phyloP scores from a whole-genome alignment of 2,329 filamentous ascomycete genomes.

The Venturia asperata region DNA sequence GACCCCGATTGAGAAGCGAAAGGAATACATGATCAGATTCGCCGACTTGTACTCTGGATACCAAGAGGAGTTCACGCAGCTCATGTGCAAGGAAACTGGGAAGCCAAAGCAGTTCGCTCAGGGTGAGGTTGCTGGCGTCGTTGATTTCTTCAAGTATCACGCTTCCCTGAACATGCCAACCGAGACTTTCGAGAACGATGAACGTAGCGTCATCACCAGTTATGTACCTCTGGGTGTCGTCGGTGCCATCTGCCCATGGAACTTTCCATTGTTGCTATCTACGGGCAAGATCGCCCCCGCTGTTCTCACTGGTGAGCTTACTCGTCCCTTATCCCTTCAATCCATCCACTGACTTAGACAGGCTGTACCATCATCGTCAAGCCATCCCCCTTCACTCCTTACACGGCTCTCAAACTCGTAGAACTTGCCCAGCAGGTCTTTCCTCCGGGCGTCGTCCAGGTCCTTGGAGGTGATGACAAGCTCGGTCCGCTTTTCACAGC shows the following conservation, averaged over 20 bases:
- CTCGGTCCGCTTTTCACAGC: conserved; percentile 53
- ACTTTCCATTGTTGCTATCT: conserved; percentile 48
- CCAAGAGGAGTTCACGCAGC: conserved; percentile 30
- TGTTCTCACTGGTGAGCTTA: conserved; percentile 38
- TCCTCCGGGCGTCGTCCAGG: conserved; percentile 57
- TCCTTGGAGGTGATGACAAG: conserved; percentile 52
- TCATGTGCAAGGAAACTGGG: conserved; percentile 33
- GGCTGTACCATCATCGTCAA: conserved; percentile 52
- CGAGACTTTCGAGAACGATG: conserved; percentile 39
- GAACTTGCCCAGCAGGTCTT: conserved; percentile 53
- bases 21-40: conserved; percentile 31
- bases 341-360: neutral
- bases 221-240: conserved; percentile 44
- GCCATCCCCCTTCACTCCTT: conserved; percentile 52
- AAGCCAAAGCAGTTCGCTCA: conserved; percentile 28
- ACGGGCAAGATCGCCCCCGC: conserved; percentile 51
- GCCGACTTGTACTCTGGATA: conserved; percentile 29
- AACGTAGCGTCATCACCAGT: conserved; percentile 41
- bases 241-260: conserved; percentile 37
- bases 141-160: conserved; percentile 13
- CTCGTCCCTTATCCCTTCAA: neutral
- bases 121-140: conserved; percentile 16
- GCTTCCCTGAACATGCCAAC: conserved; percentile 33
- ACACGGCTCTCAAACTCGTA: conserved; percentile 52
- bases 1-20: conserved; percentile 31